Percentiles rank a stretch among this genome's conserved stretches.
These are phyloP conservation scores for Sphaerulina musiva DNA, from an alignment of 2,329 filamentous ascomycete genomes.

Conservation along the genomic window DNA sequence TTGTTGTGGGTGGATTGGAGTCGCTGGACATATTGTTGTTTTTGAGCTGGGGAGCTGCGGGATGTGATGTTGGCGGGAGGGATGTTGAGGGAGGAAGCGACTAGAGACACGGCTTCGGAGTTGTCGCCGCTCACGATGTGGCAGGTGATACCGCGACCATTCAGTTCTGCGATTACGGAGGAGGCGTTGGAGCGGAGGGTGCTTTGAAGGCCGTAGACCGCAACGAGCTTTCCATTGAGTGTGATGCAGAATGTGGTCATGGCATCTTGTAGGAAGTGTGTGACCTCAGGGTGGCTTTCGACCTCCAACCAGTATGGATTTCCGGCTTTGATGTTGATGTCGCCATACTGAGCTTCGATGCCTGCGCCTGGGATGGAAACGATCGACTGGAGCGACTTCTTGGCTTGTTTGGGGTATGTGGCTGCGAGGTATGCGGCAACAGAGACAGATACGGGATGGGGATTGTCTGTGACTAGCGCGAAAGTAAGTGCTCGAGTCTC, in stretches of 20 bases:
- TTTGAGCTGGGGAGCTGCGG: conserved; percentile 48
- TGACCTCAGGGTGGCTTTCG: conserved; percentile 29
- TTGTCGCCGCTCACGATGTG: conserved; percentile 56
- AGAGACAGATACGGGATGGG: neutral
- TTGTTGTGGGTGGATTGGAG: conserved; percentile 20
- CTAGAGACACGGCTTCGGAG: conserved; percentile 41
- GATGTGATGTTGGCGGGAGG: conserved; percentile 37
- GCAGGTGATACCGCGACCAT: conserved; percentile 43
- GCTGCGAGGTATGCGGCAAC: neutral
- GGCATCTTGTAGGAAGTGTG: conserved; percentile 36
- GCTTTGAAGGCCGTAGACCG: conserved; percentile 48
- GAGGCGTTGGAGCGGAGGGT: conserved; percentile 46
- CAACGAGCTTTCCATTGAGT: conserved; percentile 39
- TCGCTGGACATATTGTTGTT: conserved; percentile 46
- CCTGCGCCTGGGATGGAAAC: conserved; percentile 40
- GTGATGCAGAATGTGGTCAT: conserved; percentile 54
- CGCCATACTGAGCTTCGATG: conserved; percentile 37
- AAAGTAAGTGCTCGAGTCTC: neutral
- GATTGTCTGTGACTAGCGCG: neutral
- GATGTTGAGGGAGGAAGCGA: conserved; percentile 44
- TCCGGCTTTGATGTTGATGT: conserved; percentile 33
- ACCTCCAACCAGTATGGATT: conserved; percentile 45
- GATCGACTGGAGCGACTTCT: neutral
- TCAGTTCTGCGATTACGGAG: conserved; percentile 47
- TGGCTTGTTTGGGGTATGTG: neutral